These are phyloP conservation scores for Erythrophleum ivorense DNA, from an alignment of 331 rosid genomes.

Conservation along the genomic window DNA sequence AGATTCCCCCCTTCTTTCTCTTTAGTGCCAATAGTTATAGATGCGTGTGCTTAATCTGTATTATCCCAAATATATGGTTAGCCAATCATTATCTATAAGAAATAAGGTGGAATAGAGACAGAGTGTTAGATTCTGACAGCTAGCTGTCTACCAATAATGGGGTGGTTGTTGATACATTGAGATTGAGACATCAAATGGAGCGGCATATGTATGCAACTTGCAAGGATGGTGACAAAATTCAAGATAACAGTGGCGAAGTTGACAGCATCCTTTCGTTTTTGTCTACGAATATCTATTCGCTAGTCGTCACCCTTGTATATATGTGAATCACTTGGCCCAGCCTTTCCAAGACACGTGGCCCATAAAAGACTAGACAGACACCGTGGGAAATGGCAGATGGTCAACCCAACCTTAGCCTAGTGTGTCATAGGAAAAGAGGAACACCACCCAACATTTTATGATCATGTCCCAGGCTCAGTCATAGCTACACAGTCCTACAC, in stretches of 20 bases:
- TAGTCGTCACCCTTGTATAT: not conserved
- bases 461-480: not conserved
- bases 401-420: not conserved
- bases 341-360: not conserved
- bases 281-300: not conserved
- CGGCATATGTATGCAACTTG: slow-evolving; percentile 28
- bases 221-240: not conserved
- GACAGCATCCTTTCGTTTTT: slow-evolving; percentile 5
- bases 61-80: no score
- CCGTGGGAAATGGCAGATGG: not conserved
- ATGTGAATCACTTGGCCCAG: not conserved
- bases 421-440: not conserved
- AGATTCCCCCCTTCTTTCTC: not conserved
- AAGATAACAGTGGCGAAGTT: not conserved
- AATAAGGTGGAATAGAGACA: not conserved
- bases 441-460: not conserved
- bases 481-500: not conserved
- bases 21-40: slow-evolving; percentile 1
- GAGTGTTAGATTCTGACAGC: not conserved
- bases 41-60: not conserved
- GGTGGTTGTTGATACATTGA: not conserved
- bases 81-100: slow-evolving; percentile 11
- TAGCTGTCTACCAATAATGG: not conserved
- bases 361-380: not conserved
- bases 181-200: slow-evolving; percentile 12